Conservation (phyloP, 1,284 basidiomycete genomes). For the Gymnopus androsaceus region DNA sequence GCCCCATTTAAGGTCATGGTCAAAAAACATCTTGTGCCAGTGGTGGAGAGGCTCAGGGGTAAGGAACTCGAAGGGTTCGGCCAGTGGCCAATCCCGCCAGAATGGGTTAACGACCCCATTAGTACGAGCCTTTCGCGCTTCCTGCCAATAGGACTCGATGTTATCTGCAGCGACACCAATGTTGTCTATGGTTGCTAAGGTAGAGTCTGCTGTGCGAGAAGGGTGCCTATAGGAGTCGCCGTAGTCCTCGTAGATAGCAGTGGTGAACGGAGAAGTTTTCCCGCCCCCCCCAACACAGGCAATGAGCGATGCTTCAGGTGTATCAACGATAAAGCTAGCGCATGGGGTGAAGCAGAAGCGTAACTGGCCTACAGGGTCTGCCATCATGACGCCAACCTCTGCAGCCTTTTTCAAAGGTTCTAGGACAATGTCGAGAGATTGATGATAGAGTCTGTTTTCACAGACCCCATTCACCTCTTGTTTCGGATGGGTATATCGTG, state of each 20-base stretch:
- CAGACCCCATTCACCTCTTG: conserved; percentile 24
- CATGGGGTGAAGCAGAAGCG: conserved; percentile 26
- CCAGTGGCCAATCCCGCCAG: conserved; percentile 30
- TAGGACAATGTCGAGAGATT: conserved; percentile 31
- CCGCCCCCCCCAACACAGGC: conserved; percentile 23
- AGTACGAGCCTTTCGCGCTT: conserved; percentile 19
- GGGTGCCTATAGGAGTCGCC: conserved; percentile 28
- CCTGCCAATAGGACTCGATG: conserved; percentile 21
- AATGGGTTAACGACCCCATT: conserved; percentile 32
- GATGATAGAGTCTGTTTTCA: conserved; percentile 29
- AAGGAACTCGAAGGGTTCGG: conserved; percentile 29
- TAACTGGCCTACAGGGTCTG: conserved; percentile 21
- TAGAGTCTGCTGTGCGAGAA: conserved; percentile 22
- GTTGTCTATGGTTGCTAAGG: conserved; percentile 19
- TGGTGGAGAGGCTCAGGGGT: conserved; percentile 32
- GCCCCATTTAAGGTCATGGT: conserved; percentile 32
- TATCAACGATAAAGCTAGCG: conserved; percentile 29
- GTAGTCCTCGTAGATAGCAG: conserved; percentile 27
- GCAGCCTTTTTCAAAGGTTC: conserved; percentile 32
- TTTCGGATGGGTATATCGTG: conserved; percentile 26
- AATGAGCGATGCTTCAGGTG: conserved; percentile 28
- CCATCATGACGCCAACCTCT: conserved; percentile 27
- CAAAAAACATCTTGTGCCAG: conserved; percentile 32
- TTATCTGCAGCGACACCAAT: conserved; percentile 21
- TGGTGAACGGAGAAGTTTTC: conserved; percentile 30